A percentile compares a stretch with the other conserved stretches of the same genome.
phyloP scores from a whole-genome alignment of 2,329 filamentous ascomycete species.

The Meredithiella fracta region DNA sequence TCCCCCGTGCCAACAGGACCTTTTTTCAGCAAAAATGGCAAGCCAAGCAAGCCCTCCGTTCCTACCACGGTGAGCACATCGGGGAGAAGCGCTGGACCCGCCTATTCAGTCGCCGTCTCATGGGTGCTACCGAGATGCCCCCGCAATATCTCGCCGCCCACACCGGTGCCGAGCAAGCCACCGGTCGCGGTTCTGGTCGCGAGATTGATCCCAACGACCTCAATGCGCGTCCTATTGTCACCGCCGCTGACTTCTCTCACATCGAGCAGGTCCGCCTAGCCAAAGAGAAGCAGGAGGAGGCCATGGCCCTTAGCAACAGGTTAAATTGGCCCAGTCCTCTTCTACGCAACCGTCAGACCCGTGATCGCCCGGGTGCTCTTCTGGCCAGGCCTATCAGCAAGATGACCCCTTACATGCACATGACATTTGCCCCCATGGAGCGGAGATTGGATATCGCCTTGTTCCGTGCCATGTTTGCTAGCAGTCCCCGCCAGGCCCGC shows the following conservation, averaged over 20 bases:
- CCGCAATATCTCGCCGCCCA: slow-evolving; percentile 58
- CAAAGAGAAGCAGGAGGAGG: slow-evolving; percentile 12
- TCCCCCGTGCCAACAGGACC: slow-evolving; percentile 34
- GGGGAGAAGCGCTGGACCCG: slow-evolving; percentile 85
- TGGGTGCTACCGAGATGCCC: slow-evolving; percentile 74
- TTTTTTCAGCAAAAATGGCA: slow-evolving; percentile 99
- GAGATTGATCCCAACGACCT: slow-evolving; percentile 20
- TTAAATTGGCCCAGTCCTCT: slow-evolving; percentile 8
- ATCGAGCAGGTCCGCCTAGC: slow-evolving; percentile 14
- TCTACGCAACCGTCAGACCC: slow-evolving; percentile 6
- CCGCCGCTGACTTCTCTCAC: slow-evolving; percentile 16
- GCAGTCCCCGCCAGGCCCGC: slow-evolving; percentile 78
- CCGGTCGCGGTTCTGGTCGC: slow-evolving; percentile 65
- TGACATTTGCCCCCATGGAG: slow-evolving; percentile 86
- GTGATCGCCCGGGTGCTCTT: slow-evolving; percentile 18
- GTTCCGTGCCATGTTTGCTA: slow-evolving; percentile 85
- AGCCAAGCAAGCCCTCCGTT: slow-evolving; percentile 67
- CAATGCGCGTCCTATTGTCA: slow-evolving; percentile 15
- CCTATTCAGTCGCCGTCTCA: slow-evolving; percentile 71
- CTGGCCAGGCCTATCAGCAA: slow-evolving; percentile 22
- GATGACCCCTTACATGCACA: slow-evolving; percentile 81
- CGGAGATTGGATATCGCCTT: slow-evolving; percentile 85
- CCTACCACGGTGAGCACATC: slow-evolving; percentile 90
- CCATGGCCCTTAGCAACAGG: slow-evolving; percentile 1
- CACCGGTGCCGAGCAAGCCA: slow-evolving; percentile 70